Conservation (phyloP, 176 grass and related monocot genomes). For the Pontederia paniculata region DNA sequence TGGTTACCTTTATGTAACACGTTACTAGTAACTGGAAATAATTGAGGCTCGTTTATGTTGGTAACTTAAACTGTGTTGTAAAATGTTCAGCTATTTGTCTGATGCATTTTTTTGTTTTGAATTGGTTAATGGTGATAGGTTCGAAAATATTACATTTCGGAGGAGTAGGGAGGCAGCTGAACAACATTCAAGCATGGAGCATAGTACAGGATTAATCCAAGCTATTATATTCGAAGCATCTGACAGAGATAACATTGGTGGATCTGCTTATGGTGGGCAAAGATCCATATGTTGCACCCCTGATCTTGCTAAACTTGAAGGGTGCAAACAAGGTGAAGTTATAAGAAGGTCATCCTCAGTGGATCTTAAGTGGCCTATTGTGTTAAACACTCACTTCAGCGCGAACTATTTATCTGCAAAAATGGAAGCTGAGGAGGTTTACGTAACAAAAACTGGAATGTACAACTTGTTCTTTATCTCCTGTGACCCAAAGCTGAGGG, state of each 20-base stretch:
- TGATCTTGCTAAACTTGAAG: slow-evolving; percentile 85
- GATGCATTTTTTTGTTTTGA: neutral
- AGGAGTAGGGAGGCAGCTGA: slow-evolving; percentile 60
- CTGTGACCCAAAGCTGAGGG: slow-evolving; percentile 90
- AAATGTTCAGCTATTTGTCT: no score
- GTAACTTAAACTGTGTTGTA: no score
- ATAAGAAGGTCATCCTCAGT: slow-evolving; percentile 67
- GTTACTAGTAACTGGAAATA: no score
- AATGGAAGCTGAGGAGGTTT: slow-evolving; percentile 36
- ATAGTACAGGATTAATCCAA: slow-evolving; percentile 81
- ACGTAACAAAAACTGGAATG: slow-evolving; percentile 90
- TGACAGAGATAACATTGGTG: slow-evolving; percentile 90
- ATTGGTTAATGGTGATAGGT: slow-evolving; percentile 32
- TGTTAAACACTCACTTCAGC: slow-evolving; percentile 71
- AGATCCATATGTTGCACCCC: slow-evolving; percentile 98
- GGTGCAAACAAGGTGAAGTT: slow-evolving; percentile 93
- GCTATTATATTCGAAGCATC: slow-evolving; percentile 90
- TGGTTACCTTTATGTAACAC: no score
- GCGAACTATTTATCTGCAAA: slow-evolving; percentile 44
- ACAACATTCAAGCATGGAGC: slow-evolving; percentile 61
- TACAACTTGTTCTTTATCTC: slow-evolving; percentile 99
- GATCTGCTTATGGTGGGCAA: slow-evolving; percentile 92
- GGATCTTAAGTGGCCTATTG: slow-evolving; percentile 64
- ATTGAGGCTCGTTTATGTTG: no score
- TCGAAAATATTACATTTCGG: slow-evolving; percentile 75